Conservation (phyloP, 306 rosid species). For the Citrullus mucosospermus region DNA sequence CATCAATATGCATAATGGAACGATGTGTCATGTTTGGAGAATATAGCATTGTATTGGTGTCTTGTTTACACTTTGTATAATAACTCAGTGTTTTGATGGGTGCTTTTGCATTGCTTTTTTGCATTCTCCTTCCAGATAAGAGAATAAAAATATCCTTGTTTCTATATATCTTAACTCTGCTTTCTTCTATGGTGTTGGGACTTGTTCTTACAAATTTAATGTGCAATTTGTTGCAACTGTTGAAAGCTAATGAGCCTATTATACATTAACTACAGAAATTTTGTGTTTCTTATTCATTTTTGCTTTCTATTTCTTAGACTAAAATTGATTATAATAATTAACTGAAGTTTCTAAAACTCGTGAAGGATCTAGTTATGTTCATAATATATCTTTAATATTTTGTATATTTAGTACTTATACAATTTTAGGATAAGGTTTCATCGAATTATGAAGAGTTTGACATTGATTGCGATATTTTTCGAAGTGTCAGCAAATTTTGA, state of each 20-base stretch:
- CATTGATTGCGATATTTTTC: too few species aligned
- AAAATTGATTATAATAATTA: too few species aligned
- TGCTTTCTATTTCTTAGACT: too few species aligned
- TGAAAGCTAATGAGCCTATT: not conserved
- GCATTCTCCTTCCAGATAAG: not conserved
- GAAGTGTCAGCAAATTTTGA: too few species aligned
- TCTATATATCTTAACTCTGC: not conserved
- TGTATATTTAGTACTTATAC: too few species aligned
- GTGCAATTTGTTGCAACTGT: not conserved
- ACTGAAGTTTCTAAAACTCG: too few species aligned
- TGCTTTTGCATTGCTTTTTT: not conserved
- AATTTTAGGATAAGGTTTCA: too few species aligned
- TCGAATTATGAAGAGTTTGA: too few species aligned
- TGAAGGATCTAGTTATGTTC: too few species aligned
- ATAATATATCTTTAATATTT: too few species aligned
- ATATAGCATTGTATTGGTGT: not conserved
- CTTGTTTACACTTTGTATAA: not conserved
- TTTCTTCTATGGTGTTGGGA: not conserved
- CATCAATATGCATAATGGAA: not conserved
- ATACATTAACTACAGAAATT: too few species aligned
- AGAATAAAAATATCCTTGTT: not conserved
- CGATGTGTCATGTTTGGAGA: not conserved
- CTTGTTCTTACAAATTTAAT: not conserved
- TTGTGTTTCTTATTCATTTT: too few species aligned
- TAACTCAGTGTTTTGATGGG: not conserved